Base-by-base conservation (phyloP, 176 grass and related monocot species). In the Carex scoparia region DNA sequence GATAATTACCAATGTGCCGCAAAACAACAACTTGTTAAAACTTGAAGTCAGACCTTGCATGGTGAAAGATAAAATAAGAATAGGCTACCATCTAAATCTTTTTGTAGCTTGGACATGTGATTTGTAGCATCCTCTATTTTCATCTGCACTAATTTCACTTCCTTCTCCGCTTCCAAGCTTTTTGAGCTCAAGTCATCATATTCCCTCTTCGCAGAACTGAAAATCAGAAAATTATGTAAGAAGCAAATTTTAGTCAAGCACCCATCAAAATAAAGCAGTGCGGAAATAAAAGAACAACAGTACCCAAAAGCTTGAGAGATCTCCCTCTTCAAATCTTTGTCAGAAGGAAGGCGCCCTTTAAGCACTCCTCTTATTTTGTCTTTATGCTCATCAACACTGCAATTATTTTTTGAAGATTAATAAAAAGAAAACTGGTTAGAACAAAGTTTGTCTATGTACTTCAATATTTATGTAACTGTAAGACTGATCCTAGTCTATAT, bases 1-100 rank as follows among this genome's bases (percentile, higher is more conserved):
- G 51, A 75, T 5, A 10, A 75, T 75, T 28, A 42, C 67, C 66
- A 70, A 70, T 44, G 15, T n/a, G 40, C 49, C 48, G 4, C 23
- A 33, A 77, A 73, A 49, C 16, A 60, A 63, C 61, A 63, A 30
- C 32, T 37, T 16, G 69, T 44, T 7, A 72, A 18, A 77, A 77
- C 73, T 15, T 55, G 23, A 77, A 77, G 12, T 77, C 51, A 56
- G 27, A 73, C 35, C 35, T 42, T 13, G 28, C 40, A 44, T 73
- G 48, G 23, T 56, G 13, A 77, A 32, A 7, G 27, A 68, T 57
- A 27, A 61, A 88, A 69, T 42, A 91, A 53, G 61, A 27, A 42
- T 79, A 80, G 87, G 69, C 74, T 98, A 98, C 95, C 95, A 85
- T 98, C 95, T 81, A 87, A 85, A 69, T 94, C 93, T 87, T 93